A percentile compares a stretch with the other conserved stretches of the same genome.
phyloP scores from a whole-genome alignment of 148 eudicot genomes.

The Hydrangea macrophylla region DNA sequence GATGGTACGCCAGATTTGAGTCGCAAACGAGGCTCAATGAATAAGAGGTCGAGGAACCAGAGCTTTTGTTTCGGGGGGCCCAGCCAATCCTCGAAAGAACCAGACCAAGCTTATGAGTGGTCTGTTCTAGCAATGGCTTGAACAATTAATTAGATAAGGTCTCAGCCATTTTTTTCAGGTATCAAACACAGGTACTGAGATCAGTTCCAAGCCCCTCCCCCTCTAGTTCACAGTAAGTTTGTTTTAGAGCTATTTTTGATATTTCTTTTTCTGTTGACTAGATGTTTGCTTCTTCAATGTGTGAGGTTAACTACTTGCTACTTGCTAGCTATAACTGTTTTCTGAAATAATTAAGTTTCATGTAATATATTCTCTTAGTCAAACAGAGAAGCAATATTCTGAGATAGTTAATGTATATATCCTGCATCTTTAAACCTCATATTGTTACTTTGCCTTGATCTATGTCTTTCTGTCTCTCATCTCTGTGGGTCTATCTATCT shows the following conservation, averaged over 20 bases:
- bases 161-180: neutral
- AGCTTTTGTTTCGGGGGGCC: constrained; percentile 64
- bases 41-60: constrained; percentile 41
- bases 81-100: constrained; percentile 17
- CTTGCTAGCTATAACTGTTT: neutral
- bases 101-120: constrained; percentile 22
- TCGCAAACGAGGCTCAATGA: constrained; percentile 30
- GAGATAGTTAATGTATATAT: neutral
- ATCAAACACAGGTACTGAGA: neutral
- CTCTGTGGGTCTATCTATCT: too few relatives aligned
- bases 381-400: neutral
- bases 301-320: neutral
- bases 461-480: too few relatives aligned
- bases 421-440: too few relatives aligned
- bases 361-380: neutral
- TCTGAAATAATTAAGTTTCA: neutral
- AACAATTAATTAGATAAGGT: neutral
- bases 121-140: constrained; percentile 28
- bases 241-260: neutral
- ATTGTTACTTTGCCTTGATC: too few relatives aligned
- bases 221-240: neutral
- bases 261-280: neutral
- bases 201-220: too few relatives aligned
- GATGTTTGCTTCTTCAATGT: neutral
- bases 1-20: constrained; percentile 21